Conservation (phyloP, 208 protist species). For the Trypanosoma melophagium region DNA sequence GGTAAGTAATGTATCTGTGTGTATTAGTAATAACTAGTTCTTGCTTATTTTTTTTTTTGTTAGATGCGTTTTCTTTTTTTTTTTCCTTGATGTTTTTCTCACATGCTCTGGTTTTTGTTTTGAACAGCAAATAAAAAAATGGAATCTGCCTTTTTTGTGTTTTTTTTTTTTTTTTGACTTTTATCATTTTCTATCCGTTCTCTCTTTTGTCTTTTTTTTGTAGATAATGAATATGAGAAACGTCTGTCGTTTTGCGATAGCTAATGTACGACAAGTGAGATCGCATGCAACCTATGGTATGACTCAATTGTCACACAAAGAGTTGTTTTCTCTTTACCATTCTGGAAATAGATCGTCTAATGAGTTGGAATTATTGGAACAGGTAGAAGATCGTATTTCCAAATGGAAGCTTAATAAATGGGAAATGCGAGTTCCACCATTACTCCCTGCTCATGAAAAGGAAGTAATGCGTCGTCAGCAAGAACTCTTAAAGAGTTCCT, state of each 20-base stretch:
- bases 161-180: not conserved
- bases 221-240: slow-evolving; percentile 14
- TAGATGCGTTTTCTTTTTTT: no score
- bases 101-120: no score
- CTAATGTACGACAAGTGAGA: slow-evolving; percentile 19
- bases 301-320: slow-evolving; percentile 41
- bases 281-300: slow-evolving; percentile 58
- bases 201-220: slow-evolving; percentile 18
- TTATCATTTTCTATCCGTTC: slow-evolving; percentile 20
- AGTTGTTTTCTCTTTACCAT: slow-evolving; percentile 37
- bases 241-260: not conserved
- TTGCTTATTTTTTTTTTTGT: no score
- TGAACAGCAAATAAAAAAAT: no score
- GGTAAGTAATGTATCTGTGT: no score
- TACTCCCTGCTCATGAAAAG: slow-evolving; percentile 44
- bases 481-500: slow-evolving; percentile 64
- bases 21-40: no score
- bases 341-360: slow-evolving; percentile 14
- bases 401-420: slow-evolving; percentile 85
- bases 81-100: no score
- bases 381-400: slow-evolving; percentile 51
- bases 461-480: slow-evolving; percentile 61
- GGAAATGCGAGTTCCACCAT: slow-evolving; percentile 75
- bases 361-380: slow-evolving; percentile 47
- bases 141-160: not conserved